Evolutionary conservation across 129 eudicot genomes (phyloP), one percentile per base, ranked within the genome.

Genomic region (Tanacetum coccineum): DNA sequence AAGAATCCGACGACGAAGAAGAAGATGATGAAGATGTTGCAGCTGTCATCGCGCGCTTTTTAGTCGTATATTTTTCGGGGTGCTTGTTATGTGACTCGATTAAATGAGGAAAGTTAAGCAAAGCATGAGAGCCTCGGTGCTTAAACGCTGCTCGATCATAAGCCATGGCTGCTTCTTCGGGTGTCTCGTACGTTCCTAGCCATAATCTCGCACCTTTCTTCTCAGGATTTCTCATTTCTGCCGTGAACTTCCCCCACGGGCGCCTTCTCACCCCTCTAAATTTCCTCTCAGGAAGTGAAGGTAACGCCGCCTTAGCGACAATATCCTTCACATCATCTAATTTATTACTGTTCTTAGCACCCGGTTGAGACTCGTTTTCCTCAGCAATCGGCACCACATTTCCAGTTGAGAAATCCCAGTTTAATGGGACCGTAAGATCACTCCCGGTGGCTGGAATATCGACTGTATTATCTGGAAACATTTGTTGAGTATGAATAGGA

Each of bases 81-180:
- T 70, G 58, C 12, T 70, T 47, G 4, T 47, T 17, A 30, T 70
- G 74, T 1, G 59, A 58, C 5, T 70, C 74, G 59, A 57, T 70
- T 17, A 70, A 70, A 70, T 58, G 73, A 17, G 73, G 73, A 40
- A 68, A 68, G 14, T 67, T 68, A 68, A 70, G 74, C 58, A 70
- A 58, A 15, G 74, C 74, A 46, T 59, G 74, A 28, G 67, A 70
- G 7, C 76, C 76, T 28, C 68, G 76, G 51, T 59, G 66, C 26
- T 70, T 70, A 70, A 70, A 70, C 0, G 74, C 74, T 0, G 74
- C 74, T 58, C 66, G 57, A 59, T 70, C 74, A 8, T 70, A 70
- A 0, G 74, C 74, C 74, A 70, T 25, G 6, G 74, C 74, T 2
- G 74, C 74, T 46, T 70, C 66, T 58, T 70, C 74, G 2, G 66